Evolutionary conservation across 306 rosid genomes (phyloP).

Genomic region (Chamaecrista fasciculata): DNA sequence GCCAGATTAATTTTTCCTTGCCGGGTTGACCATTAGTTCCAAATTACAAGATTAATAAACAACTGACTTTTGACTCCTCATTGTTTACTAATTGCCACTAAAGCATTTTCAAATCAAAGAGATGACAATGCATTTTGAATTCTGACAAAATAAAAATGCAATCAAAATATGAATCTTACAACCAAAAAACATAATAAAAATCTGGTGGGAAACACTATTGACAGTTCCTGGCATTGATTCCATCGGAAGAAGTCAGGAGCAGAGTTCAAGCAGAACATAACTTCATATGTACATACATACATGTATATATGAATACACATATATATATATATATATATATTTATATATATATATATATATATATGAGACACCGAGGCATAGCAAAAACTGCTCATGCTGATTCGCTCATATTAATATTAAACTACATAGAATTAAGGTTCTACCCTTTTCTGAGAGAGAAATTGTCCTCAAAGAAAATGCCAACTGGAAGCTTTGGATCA

Average conservation of each 20-base stretch:
- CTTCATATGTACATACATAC: background rate
- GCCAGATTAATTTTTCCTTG: background rate
- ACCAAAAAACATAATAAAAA: too few relatives aligned
- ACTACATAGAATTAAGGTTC: conserved; percentile 30
- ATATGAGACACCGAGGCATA: conserved; percentile 9
- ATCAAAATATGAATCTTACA: background rate
- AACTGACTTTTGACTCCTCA: background rate
- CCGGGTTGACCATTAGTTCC: background rate
- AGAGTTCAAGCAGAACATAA: background rate
- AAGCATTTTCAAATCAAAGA: conserved; percentile 22
- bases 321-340: too few relatives aligned
- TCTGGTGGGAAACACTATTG: conserved; percentile 9
- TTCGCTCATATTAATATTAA: conserved; percentile 5
- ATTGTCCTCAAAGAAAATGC: conserved; percentile 78
- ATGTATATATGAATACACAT: too few relatives aligned
- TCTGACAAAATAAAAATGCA: conserved; percentile 19
- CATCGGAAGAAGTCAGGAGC: conserved; percentile 2
- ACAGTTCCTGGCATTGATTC: conserved; percentile 15
- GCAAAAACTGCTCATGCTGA: background rate
- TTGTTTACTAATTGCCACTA: background rate
- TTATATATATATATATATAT: too few relatives aligned
- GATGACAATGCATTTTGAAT: conserved; percentile 1
- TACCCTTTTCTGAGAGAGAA: conserved; percentile 75
- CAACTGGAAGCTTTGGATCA: conserved; percentile 79
- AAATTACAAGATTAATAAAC: conserved; percentile 13